Evolutionary conservation across 139 green algal genomes (phyloP).

Genomic region (Microglena sp.): DNA sequence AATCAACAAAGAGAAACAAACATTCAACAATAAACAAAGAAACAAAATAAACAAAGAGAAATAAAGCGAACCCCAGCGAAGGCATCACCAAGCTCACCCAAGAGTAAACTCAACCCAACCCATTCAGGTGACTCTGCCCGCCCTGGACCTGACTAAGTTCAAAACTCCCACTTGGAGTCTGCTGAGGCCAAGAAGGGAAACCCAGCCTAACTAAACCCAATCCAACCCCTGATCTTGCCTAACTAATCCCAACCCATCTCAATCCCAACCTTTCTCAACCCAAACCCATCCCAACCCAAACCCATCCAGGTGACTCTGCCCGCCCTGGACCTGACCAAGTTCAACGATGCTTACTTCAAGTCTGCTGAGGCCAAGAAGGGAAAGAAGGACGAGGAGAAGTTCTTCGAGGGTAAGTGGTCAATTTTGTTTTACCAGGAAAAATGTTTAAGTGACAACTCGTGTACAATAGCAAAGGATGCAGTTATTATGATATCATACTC

Average conservation of each 20-base stretch:
- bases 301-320: slow-evolving; percentile 50
- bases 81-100: no score
- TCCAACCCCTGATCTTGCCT: no score
- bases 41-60: no score
- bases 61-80: no score
- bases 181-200: slow-evolving; percentile 65
- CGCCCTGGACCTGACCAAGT: slow-evolving; percentile 72
- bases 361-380: slow-evolving; percentile 59
- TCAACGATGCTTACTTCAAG: slow-evolving; percentile 92
- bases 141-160: slow-evolving; percentile 77
- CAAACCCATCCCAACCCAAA: slow-evolving; percentile 11
- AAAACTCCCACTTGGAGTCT: slow-evolving; percentile 88
- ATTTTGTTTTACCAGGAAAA: no score
- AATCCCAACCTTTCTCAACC: neutral
- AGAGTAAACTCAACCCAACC: slow-evolving; percentile 8
- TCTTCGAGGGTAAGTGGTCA: slow-evolving; percentile 61
- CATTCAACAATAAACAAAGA: no score
- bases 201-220: no score
- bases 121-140: slow-evolving; percentile 52
- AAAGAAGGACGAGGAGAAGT: slow-evolving; percentile 79
- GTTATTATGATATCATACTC: no score
- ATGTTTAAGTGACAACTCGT: no score
- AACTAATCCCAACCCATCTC: no score
- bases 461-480: no score
- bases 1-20: no score